Evolutionary conservation across 169 alveolate genomes (phyloP).

Genomic region (Condylostoma magnum): DNA sequence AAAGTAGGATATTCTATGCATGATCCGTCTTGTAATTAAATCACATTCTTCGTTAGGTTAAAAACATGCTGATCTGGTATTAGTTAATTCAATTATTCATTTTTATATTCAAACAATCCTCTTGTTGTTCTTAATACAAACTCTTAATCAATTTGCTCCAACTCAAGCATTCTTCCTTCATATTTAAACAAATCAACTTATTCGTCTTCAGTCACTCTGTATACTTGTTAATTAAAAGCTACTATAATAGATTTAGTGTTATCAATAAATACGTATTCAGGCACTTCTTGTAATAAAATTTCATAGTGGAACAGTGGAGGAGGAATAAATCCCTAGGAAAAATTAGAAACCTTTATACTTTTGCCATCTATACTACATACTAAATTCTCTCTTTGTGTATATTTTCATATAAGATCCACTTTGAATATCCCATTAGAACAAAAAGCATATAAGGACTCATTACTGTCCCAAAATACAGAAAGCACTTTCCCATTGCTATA

Average conservation of each 20-base stretch:
- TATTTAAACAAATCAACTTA: neutral
- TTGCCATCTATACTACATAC: neutral
- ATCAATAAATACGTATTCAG: neutral
- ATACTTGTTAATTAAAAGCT: neutral
- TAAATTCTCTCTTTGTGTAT: neutral
- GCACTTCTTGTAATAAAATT: neutral
- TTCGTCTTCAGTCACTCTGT: neutral
- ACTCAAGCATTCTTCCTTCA: neutral
- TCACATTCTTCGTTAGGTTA: too few relatives aligned
- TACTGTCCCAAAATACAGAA: neutral
- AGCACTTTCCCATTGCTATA: neutral
- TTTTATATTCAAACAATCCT: too few relatives aligned
- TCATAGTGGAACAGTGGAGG: conserved; percentile 15
- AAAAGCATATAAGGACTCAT: neutral
- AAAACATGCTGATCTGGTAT: too few relatives aligned
- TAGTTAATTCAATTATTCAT: too few relatives aligned
- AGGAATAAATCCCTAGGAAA: conserved; percentile 14
- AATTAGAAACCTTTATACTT: neutral
- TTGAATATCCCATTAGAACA: neutral
- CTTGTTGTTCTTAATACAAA: neutral
- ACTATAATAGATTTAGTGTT: neutral
- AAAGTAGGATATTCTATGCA: neutral
- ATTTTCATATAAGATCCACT: neutral
- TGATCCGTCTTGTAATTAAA: neutral
- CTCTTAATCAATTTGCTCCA: too few relatives aligned